Percentiles rank a stretch among this genome's conserved stretches.
phyloP scores from a whole-genome alignment of 2,329 filamentous ascomycete genomes.

The Pezicula carpinea region DNA sequence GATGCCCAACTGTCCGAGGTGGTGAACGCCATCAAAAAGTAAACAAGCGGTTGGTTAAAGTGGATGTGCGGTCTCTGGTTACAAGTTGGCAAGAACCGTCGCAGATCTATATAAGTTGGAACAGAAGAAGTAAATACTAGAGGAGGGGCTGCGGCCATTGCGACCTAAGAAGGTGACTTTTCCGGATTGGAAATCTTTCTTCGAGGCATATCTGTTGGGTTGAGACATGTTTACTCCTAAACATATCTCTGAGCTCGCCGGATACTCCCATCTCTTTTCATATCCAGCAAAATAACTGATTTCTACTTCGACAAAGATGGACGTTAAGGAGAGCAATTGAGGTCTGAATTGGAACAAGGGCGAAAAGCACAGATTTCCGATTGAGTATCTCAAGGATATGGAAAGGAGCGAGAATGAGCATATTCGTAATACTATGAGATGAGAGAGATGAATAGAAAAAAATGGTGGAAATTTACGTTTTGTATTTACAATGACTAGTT shows the following conservation, averaged over 20 bases:
- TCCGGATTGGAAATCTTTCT: too few species aligned
- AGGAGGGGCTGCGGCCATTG: conserved; percentile 20
- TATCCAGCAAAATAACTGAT: too few species aligned
- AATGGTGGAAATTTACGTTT: background rate
- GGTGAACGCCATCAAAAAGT: conserved; percentile 22
- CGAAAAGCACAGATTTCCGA: conserved; percentile 19
- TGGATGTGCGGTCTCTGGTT: conserved; percentile 17
- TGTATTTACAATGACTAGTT: background rate
- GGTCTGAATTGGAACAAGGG: conserved; percentile 24
- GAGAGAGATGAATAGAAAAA: background rate
- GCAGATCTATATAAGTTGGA: conserved; percentile 24
- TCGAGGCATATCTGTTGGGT: too few species aligned
- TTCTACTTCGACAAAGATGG: too few species aligned
- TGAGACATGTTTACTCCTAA: too few species aligned
- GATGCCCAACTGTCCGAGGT: conserved; percentile 16
- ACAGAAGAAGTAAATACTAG: conserved; percentile 21
- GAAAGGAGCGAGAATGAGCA: conserved; percentile 11
- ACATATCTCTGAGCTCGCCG: too few species aligned
- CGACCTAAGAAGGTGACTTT: conserved; percentile 17
- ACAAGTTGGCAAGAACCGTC: conserved; percentile 25
- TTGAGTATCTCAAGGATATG: conserved; percentile 20
- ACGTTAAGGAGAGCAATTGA: conserved; percentile 23
- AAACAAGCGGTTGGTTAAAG: conserved; percentile 21
- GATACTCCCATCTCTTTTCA: too few species aligned
- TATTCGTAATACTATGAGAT: background rate